Base-by-base conservation (phyloP, 139 green algal genomes). In the Volvox africanus region DNA sequence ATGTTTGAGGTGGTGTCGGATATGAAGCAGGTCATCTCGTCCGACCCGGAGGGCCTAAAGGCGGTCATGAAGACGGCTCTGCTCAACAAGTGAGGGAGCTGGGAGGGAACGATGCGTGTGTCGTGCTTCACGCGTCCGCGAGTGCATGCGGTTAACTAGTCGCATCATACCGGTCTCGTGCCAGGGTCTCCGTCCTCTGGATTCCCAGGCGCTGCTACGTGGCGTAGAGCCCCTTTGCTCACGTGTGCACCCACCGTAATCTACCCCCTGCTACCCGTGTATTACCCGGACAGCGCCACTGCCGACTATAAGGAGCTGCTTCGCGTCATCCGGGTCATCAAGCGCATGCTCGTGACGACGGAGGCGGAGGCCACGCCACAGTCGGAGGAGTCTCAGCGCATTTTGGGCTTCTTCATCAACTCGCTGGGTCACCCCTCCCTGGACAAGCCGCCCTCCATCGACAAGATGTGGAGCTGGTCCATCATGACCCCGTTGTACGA, bases 401-500 rank as follows among this genome's bases (percentile, higher is more conserved):
- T 92, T 32, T 83, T 92, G 36, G 35, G 37, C 61, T 91, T 89
- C 83, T 89, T 89, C 84, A 36, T 89, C 61, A 88, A 81, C 67
- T 84, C 61, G 61, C 89, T 92, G 22, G 80, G 81, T 80, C 89
- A 92, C 71, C 44, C 81, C 17, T 68, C 82, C 22, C 17, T 92
- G 50, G 24, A 20, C 12, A 84, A 89, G 68, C 89, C 89, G 13
- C 5, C 2, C 14, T 36, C 80, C 36, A 65, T 92, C 21, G 68
- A 55, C 30, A 50, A 30, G 62, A 89, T 91, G 91, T 21, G 35
- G n/a, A 86, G 62, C 61, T 91, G 83, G 88, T 85, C 69, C 89
- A 92, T 93, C 22, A 89, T 97, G 24, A 97, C 96, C 11, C 96
- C 96, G 0, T 92, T 96, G 87, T 97, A 96, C 82, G 88, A 92